These are phyloP conservation scores for Candida tetrigidarum DNA, from an alignment of 1,139 yeast species.

Conservation along the genomic window DNA sequence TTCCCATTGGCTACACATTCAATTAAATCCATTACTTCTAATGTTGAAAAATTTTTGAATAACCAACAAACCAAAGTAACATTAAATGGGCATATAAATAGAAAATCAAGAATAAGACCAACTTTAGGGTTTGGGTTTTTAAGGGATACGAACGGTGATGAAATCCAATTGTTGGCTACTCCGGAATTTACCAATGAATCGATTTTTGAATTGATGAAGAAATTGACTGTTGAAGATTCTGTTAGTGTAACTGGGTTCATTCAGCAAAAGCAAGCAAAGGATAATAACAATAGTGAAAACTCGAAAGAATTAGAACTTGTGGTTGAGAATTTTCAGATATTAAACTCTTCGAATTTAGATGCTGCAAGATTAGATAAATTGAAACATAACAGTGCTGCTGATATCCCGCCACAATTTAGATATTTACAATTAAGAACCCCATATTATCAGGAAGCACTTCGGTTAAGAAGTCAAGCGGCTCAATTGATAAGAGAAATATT, in stretches of 20 bases:
- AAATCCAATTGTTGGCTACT: constrained; percentile 60
- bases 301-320: constrained; percentile 56
- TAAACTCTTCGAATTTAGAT: constrained; percentile 68
- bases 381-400: constrained; percentile 50
- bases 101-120: constrained; percentile 59
- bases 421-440: constrained; percentile 78
- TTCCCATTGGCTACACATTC: constrained; percentile 45
- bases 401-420: constrained; percentile 78
- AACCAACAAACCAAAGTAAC: constrained; percentile 26
- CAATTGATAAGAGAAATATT: constrained; percentile 56
- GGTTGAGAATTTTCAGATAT: constrained; percentile 52
- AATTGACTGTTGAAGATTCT: constrained; percentile 72
- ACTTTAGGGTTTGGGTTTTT: constrained; percentile 68
- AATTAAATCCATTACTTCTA: constrained; percentile 19
- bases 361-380: constrained; percentile 75
- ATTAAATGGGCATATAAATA: constrained; percentile 82
- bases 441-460: constrained; percentile 60
- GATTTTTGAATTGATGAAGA: constrained; percentile 47
- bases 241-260: constrained; percentile 66
- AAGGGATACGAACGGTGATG: constrained; percentile 72
- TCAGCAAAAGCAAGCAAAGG: constrained; percentile 33
- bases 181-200: constrained; percentile 38
- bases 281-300: constrained; percentile 16
- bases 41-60: constrained; percentile 20
- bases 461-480: constrained; percentile 65